Base-by-base conservation (phyloP, 2,329 filamentous ascomycete genomes). In the Ambrosiella cleistominuta region DNA sequence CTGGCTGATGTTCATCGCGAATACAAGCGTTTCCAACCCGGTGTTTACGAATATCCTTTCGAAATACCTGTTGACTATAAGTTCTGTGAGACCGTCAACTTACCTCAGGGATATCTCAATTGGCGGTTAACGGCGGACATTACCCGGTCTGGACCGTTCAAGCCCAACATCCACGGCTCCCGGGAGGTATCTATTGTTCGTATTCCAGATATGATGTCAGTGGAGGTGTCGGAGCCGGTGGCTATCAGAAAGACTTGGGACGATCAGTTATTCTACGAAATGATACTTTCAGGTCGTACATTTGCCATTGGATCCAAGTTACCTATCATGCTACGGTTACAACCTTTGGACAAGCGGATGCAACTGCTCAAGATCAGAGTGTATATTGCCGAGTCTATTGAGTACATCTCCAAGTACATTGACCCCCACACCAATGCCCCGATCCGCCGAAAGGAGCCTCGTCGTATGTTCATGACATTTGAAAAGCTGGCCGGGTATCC, bases 231-330 rank as follows among this genome's bases (percentile, higher is more conserved):
- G 35, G 90, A 96, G 67, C 90, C 90, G 2, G 95, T 96, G 65
- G 91, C 89, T 9, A 95, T 96, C 66, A 91, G 86, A 63, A 78
- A 90, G 17, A 89, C 88, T 62, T 96, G 90, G 90, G 90, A 96
- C 67, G 89, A 96, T 64, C 90, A 95, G 66, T 74, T 96, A 38
- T 88, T 94, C 66, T 96, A 96, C 70, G 90, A 96, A 65, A 95
- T 96, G 64, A 84, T 95, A 67, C 95, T 96, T 57, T 95, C 89
- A 1, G 90, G 90, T 57, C 95, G 95, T 75, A 94, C 89, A 0
- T 96, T 96, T 61, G 88, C 90, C 0, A 79, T 96, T 17, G 90
- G 90, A 13, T 80, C 85, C 44, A 86, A 86, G 65, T 88, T 96
- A 13, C 90, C 90, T 0, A 93, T 96, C 60, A 89, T 89, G 1